Conservation (phyloP, 768 basidiomycete species). For the Serendipita sp. region DNA sequence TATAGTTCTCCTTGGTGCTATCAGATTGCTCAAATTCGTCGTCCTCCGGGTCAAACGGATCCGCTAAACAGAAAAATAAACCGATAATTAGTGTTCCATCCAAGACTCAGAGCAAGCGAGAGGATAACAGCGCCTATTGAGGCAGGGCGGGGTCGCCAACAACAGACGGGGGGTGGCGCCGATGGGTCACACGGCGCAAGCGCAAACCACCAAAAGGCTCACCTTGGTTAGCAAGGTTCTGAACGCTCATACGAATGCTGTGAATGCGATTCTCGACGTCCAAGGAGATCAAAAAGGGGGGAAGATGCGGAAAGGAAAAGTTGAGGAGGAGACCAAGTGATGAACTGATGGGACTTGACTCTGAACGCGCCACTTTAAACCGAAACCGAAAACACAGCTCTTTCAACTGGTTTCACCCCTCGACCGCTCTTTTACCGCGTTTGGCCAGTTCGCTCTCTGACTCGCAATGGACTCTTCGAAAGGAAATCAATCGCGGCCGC, state of each 20-base stretch:
- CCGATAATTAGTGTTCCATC: background rate
- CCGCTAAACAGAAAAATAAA: conserved; percentile 22
- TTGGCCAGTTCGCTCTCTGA: background rate
- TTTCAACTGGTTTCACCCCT: background rate
- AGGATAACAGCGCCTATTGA: background rate
- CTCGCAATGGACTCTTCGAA: background rate
- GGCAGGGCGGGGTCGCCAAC: background rate
- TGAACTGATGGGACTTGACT: background rate
- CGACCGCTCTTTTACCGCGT: background rate
- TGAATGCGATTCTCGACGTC: background rate
- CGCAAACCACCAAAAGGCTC: conserved; percentile 16
- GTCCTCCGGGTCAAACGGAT: conserved; percentile 86
- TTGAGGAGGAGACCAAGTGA: background rate
- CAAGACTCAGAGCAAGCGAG: background rate
- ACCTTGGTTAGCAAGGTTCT: conserved; percentile 80
- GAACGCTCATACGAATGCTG: conserved; percentile 78
- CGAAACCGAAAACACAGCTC: conserved; percentile 3
- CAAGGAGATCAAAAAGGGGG: conserved; percentile 16
- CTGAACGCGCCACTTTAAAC: background rate
- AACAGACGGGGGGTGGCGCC: background rate
- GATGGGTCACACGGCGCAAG: background rate
- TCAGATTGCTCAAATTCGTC: conserved; percentile 58
- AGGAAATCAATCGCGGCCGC: background rate
- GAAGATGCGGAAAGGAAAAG: conserved; percentile 16
- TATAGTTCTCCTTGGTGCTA: conserved; percentile 58